Evolutionary conservation across 2,329 filamentous ascomycete species (phyloP).

Genomic region (Curvularia sp.): DNA sequence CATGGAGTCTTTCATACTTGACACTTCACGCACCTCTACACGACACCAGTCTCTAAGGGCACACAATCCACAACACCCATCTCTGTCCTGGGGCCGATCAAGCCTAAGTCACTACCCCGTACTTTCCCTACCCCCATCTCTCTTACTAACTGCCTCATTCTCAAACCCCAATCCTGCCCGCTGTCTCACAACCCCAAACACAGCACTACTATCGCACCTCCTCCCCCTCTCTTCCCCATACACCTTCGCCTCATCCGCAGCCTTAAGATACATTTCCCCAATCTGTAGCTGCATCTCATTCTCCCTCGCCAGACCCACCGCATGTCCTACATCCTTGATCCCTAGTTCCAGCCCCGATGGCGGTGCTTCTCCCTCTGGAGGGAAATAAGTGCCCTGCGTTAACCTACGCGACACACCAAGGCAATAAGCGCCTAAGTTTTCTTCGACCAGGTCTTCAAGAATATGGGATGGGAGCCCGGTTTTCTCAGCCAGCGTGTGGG

Average conservation of each 20-base stretch:
- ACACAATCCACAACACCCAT: not conserved
- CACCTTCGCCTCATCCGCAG: conserved; percentile 54
- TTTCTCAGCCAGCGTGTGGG: conserved; percentile 59
- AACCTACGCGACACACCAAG: conserved; percentile 36
- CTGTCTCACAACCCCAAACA: conserved; percentile 58
- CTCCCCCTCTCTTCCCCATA: conserved; percentile 48
- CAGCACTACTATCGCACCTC: conserved; percentile 58
- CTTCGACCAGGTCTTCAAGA: conserved; percentile 53
- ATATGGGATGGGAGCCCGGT: conserved; percentile 51
- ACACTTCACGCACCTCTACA: too few relatives aligned
- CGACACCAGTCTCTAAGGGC: not conserved
- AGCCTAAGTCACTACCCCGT: not conserved
- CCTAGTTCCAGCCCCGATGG: conserved; percentile 60
- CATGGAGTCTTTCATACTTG: too few relatives aligned
- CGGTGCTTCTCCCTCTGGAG: conserved; percentile 45
- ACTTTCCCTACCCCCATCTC: conserved; percentile 17
- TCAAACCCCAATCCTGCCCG: conserved; percentile 57
- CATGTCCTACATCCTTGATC: conserved; percentile 61
- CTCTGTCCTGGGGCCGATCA: not conserved
- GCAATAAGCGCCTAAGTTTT: conserved; percentile 42
- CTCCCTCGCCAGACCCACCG: conserved; percentile 53
- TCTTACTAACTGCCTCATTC: conserved; percentile 45
- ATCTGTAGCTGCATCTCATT: conserved; percentile 52
- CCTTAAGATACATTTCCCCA: conserved; percentile 54
- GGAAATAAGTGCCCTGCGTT: conserved; percentile 37